Conservation (phyloP, 148 eudicot species). For the Dysphania ambrosioides region DNA sequence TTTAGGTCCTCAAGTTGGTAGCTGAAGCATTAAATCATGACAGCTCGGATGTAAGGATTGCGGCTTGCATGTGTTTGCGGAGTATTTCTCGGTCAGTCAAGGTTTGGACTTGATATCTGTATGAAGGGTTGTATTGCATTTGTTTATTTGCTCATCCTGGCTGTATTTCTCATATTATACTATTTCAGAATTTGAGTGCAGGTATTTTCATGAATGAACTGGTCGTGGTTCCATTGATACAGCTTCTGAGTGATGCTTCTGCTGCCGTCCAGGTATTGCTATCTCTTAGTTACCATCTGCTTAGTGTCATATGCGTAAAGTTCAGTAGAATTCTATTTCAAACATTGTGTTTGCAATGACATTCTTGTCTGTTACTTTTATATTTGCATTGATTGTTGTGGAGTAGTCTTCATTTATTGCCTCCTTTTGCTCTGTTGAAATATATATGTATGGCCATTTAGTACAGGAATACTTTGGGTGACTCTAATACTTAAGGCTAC, state of each 20-base stretch:
- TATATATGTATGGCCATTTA: not conserved
- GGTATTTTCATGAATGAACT: constrained; percentile 72
- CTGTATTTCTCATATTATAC: constrained; percentile 7
- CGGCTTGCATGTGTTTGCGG: constrained; percentile 81
- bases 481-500: not conserved
- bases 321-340: not conserved
- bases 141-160: constrained; percentile 11
- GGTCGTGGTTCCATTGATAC: constrained; percentile 53
- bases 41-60: constrained; percentile 65
- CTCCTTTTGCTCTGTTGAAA: not conserved
- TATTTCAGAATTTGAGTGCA: constrained; percentile 87
- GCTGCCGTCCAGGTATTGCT: constrained; percentile 66
- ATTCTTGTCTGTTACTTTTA: not conserved
- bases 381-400: not conserved
- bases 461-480: not conserved
- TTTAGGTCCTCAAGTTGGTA: constrained; percentile 55
- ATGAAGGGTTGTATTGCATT: not conserved
- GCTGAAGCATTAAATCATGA: constrained; percentile 70
- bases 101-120: constrained; percentile 44
- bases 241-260: constrained; percentile 59
- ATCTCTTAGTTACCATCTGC: constrained; percentile 1
- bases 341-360: not conserved
- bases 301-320: constrained; percentile 1
- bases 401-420: not conserved
- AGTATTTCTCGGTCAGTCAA: constrained; percentile 89